A percentile compares a stretch with the other conserved stretches of the same genome.
Conservation (phyloP, 2,329 filamentous ascomycete genomes). For the Amylocarpus encephaloides region DNA sequence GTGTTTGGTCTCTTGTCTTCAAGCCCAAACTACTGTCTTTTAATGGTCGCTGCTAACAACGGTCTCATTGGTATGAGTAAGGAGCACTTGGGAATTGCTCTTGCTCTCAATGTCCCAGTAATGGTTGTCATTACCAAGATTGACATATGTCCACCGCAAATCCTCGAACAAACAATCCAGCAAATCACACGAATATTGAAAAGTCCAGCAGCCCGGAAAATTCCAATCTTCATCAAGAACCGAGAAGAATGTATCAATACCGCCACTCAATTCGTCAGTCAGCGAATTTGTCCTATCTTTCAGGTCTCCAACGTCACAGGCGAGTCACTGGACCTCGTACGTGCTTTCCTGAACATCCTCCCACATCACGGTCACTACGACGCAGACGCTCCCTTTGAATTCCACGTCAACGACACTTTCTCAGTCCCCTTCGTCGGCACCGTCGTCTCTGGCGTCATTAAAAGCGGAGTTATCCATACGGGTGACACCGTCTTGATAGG, state of each 20-base stretch:
- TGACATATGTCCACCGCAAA: constrained; percentile 94
- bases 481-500: constrained; percentile 88
- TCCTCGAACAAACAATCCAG: constrained; percentile 85
- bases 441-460: constrained; percentile 90
- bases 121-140: constrained; percentile 99
- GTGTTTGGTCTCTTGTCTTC: constrained; percentile 92
- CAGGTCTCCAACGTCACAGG: constrained; percentile 98
- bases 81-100: constrained; percentile 90
- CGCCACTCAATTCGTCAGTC: constrained; percentile 89
- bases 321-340: constrained; percentile 80
- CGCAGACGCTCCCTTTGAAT: constrained; percentile 80
- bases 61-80: constrained; percentile 97
- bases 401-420: constrained; percentile 95
- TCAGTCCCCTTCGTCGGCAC: constrained; percentile 96
- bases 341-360: constrained; percentile 89
- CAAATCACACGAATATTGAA: constrained; percentile 92
- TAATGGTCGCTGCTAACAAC: constrained; percentile 99
- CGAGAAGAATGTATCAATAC: constrained; percentile 91
- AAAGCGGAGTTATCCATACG: constrained; percentile 77
- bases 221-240: constrained; percentile 90
- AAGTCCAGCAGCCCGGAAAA: constrained; percentile 87
- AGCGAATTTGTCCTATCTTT: constrained; percentile 94
- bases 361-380: constrained; percentile 94
- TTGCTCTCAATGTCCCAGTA: constrained; percentile 91
- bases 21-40: constrained; percentile 92